Evolutionary conservation across 78 protist genomes (phyloP).

Genomic region (Polysphondylium violaceum): DNA sequence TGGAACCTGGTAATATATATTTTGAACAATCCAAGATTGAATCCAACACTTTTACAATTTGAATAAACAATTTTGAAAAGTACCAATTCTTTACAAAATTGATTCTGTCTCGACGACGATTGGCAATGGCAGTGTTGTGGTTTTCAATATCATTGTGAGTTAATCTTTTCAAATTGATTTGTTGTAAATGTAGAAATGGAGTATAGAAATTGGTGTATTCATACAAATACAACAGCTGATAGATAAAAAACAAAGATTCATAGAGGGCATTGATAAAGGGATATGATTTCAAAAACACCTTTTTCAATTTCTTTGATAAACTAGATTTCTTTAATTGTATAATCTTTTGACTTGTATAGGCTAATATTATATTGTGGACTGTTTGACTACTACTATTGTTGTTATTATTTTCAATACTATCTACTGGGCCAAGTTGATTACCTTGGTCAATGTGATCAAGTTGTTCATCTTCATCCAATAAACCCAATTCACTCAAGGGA

Average conservation of each 20-base stretch:
- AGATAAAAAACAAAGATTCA: slow-evolving; percentile 66
- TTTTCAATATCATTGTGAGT: slow-evolving; percentile 72
- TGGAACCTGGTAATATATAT: slow-evolving; percentile 59
- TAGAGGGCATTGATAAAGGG: slow-evolving; percentile 71
- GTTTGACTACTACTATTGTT: neutral
- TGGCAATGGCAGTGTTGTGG: slow-evolving; percentile 12
- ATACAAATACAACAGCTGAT: slow-evolving; percentile 72
- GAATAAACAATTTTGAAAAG: slow-evolving; percentile 23
- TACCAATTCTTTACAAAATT: slow-evolving; percentile 64
- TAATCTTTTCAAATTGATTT: slow-evolving; percentile 65
- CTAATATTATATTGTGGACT: neutral
- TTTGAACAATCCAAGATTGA: slow-evolving; percentile 60
- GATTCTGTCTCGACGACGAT: slow-evolving; percentile 55
- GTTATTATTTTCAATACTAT: neutral
- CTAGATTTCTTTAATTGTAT: slow-evolving; percentile 4
- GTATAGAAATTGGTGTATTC: slow-evolving; percentile 73
- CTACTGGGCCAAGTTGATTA: neutral
- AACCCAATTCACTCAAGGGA: slow-evolving; percentile 52
- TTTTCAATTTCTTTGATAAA: neutral
- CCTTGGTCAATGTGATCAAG: neutral
- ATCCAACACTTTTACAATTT: slow-evolving; percentile 28
- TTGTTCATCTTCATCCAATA: slow-evolving; percentile 6
- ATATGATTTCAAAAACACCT: slow-evolving; percentile 43
- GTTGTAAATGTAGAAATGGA: slow-evolving; percentile 73
- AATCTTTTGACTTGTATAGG: neutral